Percentiles rank a stretch among this genome's conserved stretches.
Evolutionary conservation across 2,329 filamentous ascomycete genomes (phyloP).

Genomic region (Metarhizium sp.): DNA sequence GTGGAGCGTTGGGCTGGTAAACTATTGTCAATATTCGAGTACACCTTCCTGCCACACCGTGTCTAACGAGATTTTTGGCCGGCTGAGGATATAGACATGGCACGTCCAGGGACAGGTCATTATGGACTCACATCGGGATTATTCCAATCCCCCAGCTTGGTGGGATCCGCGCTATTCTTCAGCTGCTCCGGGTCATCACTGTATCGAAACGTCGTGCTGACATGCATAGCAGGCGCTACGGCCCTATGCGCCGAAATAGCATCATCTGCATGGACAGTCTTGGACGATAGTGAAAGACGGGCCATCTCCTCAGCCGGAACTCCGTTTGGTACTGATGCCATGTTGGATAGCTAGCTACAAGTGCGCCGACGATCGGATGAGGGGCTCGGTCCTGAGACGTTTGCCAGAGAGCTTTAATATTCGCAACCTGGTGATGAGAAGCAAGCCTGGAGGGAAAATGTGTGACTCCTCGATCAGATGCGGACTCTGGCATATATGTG

Average conservation of each 20-base stretch:
- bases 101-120: neutral
- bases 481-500: neutral
- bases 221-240: conserved; percentile 81
- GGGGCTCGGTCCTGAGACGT: neutral
- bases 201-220: conserved; percentile 89
- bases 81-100: no score
- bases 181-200: conserved; percentile 59
- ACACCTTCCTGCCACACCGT: neutral
- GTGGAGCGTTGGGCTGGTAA: conserved; percentile 29
- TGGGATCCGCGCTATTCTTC: conserved; percentile 15
- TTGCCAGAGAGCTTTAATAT: neutral
- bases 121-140: conserved; percentile 45
- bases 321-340: conserved; percentile 1
- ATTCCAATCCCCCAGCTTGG: conserved; percentile 38
- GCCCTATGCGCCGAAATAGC: conserved; percentile 63
- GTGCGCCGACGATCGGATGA: neutral
- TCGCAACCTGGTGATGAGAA: neutral
- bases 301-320: conserved; percentile 8
- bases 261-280: conserved; percentile 77
- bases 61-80: neutral
- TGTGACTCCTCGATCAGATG: neutral
- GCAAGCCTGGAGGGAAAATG: neutral
- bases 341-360: neutral
- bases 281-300: conserved; percentile 49
- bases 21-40: neutral